phyloP scores from a whole-genome alignment of 371 early-diverging fungal species.

The Massospora cicadina region DNA sequence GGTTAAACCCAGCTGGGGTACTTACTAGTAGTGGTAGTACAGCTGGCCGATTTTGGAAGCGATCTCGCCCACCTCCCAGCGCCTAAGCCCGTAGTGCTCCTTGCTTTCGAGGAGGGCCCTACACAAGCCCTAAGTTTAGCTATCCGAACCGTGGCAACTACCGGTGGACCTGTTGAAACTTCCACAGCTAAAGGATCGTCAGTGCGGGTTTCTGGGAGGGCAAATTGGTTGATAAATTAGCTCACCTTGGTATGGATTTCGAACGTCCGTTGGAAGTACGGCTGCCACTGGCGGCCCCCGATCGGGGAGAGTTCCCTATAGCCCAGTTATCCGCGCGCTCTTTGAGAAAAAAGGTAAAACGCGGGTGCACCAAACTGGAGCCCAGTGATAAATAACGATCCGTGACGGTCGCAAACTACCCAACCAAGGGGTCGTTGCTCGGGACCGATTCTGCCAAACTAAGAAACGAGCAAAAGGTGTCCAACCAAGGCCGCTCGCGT shows the following conservation, averaged over 20 bases:
- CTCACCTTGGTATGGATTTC: constrained; percentile 81
- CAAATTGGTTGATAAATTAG: not conserved
- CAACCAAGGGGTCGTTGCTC: no score
- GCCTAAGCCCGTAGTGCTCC: constrained; percentile 76
- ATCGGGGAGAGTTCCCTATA: constrained; percentile 58
- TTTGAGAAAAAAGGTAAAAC: no score
- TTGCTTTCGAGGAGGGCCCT: constrained; percentile 68
- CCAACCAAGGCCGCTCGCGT: no score
- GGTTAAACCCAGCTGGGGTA: no score
- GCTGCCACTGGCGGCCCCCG: constrained; percentile 61
- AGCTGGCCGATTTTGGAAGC: constrained; percentile 94
- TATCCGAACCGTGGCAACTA: constrained; percentile 12
- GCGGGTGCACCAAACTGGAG: no score
- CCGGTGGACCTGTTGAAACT: constrained; percentile 84
- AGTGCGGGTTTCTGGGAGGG: not conserved
- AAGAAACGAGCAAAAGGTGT: no score
- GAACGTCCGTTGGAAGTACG: constrained; percentile 89
- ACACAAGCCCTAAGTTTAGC: not conserved
- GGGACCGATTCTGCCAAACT: no score
- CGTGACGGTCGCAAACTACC: no score
- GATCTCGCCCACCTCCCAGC: constrained; percentile 95
- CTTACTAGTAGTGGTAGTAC: constrained; percentile 72
- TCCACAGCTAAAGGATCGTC: constrained; percentile 51
- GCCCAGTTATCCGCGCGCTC: no score
- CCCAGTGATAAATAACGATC: no score